Percentiles rank a stretch among this genome's conserved stretches.
phyloP scores from a whole-genome alignment of 495 filamentous ascomycete species.

The Penicillium lividum region DNA sequence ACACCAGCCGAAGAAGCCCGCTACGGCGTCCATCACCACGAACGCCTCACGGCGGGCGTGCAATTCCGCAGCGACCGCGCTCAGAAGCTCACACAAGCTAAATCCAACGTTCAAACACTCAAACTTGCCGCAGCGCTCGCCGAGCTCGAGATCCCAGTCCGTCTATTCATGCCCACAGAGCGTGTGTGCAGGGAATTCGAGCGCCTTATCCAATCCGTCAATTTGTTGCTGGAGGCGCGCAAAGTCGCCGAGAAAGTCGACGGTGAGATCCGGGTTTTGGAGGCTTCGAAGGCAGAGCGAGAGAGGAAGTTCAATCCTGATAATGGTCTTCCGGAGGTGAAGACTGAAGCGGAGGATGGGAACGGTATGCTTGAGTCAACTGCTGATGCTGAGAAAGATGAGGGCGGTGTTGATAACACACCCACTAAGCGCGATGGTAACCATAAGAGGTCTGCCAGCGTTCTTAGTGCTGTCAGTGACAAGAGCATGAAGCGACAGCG shows the following conservation, averaged over 20 bases:
- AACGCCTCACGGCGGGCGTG: slow-evolving; percentile 72
- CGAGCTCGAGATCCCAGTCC: slow-evolving; percentile 75
- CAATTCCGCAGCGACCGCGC: slow-evolving; percentile 84
- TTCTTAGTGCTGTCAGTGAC: slow-evolving; percentile 65
- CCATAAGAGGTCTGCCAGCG: slow-evolving; percentile 76
- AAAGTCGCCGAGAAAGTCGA: slow-evolving; percentile 87
- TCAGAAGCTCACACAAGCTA: slow-evolving; percentile 78
- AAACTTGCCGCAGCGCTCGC: slow-evolving; percentile 76
- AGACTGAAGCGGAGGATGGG: slow-evolving; percentile 40
- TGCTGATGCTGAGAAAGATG: slow-evolving; percentile 12
- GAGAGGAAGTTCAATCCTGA: slow-evolving; percentile 42
- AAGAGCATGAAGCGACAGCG: slow-evolving; percentile 72
- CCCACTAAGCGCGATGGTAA: slow-evolving; percentile 30
- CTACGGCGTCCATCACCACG: slow-evolving; percentile 84
- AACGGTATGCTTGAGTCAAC: slow-evolving; percentile 20
- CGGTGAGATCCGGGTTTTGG: slow-evolving; percentile 73
- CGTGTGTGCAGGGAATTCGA: slow-evolving; percentile 81
- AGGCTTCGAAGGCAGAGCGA: slow-evolving; percentile 62
- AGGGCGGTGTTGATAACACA: slow-evolving; percentile 20
- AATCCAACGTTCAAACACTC: slow-evolving; percentile 76
- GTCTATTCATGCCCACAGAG: slow-evolving; percentile 83
- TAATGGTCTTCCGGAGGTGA: slow-evolving; percentile 37
- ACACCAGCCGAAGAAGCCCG: slow-evolving; percentile 70
- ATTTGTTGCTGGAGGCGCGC: slow-evolving; percentile 73
- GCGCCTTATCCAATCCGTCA: slow-evolving; percentile 71